Evolutionary conservation across 768 basidiomycete genomes (phyloP).

Genomic region (Chlorophyllum brunneum): DNA sequence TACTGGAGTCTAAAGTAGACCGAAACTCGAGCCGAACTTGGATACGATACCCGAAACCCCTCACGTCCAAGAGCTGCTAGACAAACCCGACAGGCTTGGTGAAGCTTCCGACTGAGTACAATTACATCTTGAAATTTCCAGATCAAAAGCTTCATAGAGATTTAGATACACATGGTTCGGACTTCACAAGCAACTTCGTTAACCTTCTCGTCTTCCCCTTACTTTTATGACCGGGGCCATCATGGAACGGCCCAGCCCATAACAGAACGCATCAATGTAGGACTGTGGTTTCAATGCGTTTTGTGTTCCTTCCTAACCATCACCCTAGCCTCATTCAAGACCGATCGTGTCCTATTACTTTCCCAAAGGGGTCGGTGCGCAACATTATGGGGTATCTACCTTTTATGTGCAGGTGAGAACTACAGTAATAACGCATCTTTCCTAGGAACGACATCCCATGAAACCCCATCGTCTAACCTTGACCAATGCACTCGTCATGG

Average conservation of each 20-base stretch:
- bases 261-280: slow-evolving; percentile 73
- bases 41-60: too few species aligned
- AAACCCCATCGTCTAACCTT: slow-evolving; percentile 95
- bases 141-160: too few species aligned
- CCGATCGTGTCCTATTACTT: slow-evolving; percentile 96
- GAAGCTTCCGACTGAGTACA: too few species aligned
- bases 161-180: too few species aligned
- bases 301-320: background rate
- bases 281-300: slow-evolving; percentile 21
- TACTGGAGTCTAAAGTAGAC: too few species aligned
- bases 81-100: too few species aligned
- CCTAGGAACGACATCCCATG: slow-evolving; percentile 96
- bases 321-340: slow-evolving; percentile 60
- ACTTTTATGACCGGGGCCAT: slow-evolving; percentile 72
- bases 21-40: too few species aligned
- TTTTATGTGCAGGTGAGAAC: background rate
- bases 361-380: slow-evolving; percentile 88
- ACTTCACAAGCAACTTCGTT: slow-evolving; percentile 41
- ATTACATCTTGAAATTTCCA: background rate
- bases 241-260: slow-evolving; percentile 76
- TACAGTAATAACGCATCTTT: background rate
- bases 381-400: slow-evolving; percentile 87
- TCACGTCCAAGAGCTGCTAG: too few species aligned
- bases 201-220: slow-evolving; percentile 68
- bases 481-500: slow-evolving; percentile 93